Base-by-base conservation (phyloP, 2,329 filamentous ascomycete species). In the Tympanopsis confertula region DNA sequence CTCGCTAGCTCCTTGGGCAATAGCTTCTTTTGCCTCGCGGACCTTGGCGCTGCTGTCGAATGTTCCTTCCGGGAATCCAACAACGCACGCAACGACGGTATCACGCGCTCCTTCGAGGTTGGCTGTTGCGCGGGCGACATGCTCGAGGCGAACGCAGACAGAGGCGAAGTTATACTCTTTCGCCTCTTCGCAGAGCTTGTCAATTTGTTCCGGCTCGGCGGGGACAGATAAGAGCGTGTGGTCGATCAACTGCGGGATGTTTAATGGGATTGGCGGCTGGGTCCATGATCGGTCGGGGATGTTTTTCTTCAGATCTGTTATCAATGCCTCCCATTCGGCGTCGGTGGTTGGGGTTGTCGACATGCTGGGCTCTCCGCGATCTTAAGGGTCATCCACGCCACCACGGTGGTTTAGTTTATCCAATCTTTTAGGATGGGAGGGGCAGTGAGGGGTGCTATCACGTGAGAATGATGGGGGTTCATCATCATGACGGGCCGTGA, bases 11-110 rank as follows among this genome's bases (percentile, higher is more conserved):
- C 73, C 72, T 14, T 61, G 56, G 5, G 50, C 45, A 24, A 74
- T 53, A 13, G 71, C 69, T 10, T 57, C 54, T 19, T 57, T 55
- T 0, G 69, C 65, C 54, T 78, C 71, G 15, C 50, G 51, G n/a
- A 68, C 54, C 49, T 75, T 76, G 20, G 61, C 53, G 3, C 57
- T 49, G 0, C 69, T 66, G 35, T 65, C 56, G 42, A 73, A 57
- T 1, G 68, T 74, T 12, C 74, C 74, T 48, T 76, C 71, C 38
- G 69, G 74, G 50, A 78, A 78, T 17, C 69, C 71, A 7, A 78
- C 61, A 4, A 78, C 74, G 44, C 68, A 71, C 33, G 71, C 69
- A 15, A 77, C 64, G 18, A 59, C 57, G n/a, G 72, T 63, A 4
- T 51, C 50, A 7, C 7, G 30, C 5, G 62, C 61, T 36, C 60